phyloP scores from a whole-genome alignment of 2,329 filamentous ascomycete species.

The Ceratocystis variospora region DNA sequence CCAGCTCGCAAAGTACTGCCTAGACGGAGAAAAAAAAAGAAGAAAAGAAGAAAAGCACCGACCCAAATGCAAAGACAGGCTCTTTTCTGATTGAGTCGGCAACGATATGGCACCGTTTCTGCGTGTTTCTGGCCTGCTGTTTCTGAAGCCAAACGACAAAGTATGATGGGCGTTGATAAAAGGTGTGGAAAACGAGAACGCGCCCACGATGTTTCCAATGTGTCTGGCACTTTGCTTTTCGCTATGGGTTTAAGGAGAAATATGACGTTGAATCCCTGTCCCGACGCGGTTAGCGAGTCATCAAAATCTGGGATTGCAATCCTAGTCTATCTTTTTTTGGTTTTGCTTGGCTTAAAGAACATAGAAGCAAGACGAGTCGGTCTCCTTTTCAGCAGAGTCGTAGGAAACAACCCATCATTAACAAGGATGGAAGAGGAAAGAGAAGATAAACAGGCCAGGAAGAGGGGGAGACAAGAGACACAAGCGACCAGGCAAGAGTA shows the following conservation, averaged over 20 bases:
- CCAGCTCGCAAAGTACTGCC: not conserved
- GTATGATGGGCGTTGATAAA: not conserved
- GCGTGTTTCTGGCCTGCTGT: no score
- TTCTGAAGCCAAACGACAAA: not conserved
- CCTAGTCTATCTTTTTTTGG: not conserved
- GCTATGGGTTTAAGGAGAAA: not conserved
- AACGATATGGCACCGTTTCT: no score
- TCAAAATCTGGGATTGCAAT: not conserved
- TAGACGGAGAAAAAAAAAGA: not conserved
- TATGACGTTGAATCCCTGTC: constrained; percentile 14
- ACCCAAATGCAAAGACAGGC: not conserved
- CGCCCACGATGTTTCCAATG: constrained; percentile 4
- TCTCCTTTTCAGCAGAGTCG: not conserved
- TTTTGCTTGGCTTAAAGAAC: not conserved
- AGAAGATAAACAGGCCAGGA: not conserved
- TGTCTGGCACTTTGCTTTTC: constrained; percentile 7
- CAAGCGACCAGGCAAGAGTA: not conserved
- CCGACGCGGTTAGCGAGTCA: constrained; percentile 16
- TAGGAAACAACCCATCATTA: not conserved
- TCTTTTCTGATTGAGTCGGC: no score
- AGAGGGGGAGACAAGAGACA: constrained; percentile 2
- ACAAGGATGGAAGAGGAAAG: not conserved
- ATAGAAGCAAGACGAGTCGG: not conserved
- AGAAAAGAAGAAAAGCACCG: not conserved
- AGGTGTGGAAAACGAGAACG: not conserved